Percentiles rank a stretch among this genome's conserved stretches.
phyloP scores from a whole-genome alignment of 176 grass and related monocot species.

The Canna indica region DNA sequence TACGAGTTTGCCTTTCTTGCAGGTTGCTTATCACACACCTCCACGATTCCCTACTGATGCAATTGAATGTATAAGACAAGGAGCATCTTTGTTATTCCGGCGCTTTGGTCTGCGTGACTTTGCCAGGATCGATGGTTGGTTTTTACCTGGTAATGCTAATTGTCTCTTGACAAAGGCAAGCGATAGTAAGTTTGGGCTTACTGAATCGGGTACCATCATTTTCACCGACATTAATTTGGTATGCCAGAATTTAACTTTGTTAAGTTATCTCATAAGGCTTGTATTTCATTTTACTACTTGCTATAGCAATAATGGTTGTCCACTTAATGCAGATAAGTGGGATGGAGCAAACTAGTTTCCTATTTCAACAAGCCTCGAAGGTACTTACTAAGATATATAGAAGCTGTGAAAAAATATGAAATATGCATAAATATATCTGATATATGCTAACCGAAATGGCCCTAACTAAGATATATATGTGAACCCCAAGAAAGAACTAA shows the following conservation, averaged over 20 bases:
- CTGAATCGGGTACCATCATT: slow-evolving; percentile 54
- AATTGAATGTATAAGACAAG: slow-evolving; percentile 81
- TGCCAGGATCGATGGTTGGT: slow-evolving; percentile 94
- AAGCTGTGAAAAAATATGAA: neutral
- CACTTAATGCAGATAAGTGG: slow-evolving; percentile 75
- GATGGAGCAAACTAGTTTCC: slow-evolving; percentile 97
- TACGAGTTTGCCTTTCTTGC: slow-evolving; percentile 7
- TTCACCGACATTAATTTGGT: slow-evolving; percentile 97
- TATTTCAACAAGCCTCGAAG: slow-evolving; percentile 96
- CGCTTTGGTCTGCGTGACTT: slow-evolving; percentile 62
- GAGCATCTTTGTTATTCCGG: slow-evolving; percentile 51
- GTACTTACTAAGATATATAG: slow-evolving; percentile 19
- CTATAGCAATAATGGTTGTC: slow-evolving; percentile 1
- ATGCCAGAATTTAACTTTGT: slow-evolving; percentile 13
- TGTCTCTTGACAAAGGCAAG: slow-evolving; percentile 33
- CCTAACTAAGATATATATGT: neutral
- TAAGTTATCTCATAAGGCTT: neutral
- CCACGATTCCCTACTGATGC: slow-evolving; percentile 72
- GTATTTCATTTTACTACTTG: slow-evolving; percentile 6
- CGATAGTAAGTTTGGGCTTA: slow-evolving; percentile 45
- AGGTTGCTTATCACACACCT: slow-evolving; percentile 92
- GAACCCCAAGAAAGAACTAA: neutral
- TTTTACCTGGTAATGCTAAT: slow-evolving; percentile 43
- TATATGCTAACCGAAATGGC: neutral
- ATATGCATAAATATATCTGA: neutral